Percentiles rank a stretch among this genome's conserved stretches.
Evolutionary conservation across 768 basidiomycete genomes (phyloP).

Genomic region (Leccinum longicurvipes): DNA sequence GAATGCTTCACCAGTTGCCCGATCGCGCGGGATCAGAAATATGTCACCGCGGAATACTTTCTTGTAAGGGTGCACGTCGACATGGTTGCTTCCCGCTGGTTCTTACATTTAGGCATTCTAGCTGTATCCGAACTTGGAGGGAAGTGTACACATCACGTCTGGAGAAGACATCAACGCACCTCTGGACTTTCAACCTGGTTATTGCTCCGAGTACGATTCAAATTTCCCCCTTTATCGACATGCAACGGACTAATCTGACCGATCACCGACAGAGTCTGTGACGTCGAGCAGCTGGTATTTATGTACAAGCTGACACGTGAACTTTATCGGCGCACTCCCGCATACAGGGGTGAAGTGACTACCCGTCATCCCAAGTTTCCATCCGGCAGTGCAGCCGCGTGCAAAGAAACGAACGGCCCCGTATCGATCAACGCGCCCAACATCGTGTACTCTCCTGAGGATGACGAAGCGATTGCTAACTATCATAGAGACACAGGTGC

Average conservation of each 20-base stretch:
- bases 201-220: conserved; percentile 38
- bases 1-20: neutral
- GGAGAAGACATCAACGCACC: conserved; percentile 39
- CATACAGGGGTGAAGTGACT: conserved; percentile 20
- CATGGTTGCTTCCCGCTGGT: neutral
- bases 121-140: conserved; percentile 45
- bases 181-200: conserved; percentile 45
- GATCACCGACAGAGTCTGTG: conserved; percentile 25
- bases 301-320: conserved; percentile 56
- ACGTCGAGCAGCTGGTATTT: conserved; percentile 46
- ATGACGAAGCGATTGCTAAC: neutral
- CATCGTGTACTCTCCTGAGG: neutral
- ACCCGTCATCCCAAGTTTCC: conserved; percentile 30
- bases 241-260: no score
- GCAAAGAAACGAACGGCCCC: conserved; percentile 18
- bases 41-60: neutral
- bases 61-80: conserved; percentile 22
- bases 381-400: conserved; percentile 25
- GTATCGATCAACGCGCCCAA: neutral
- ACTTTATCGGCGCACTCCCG: conserved; percentile 49
- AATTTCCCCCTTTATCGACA: neutral
- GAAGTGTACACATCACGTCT: conserved; percentile 47
- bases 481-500: neutral
- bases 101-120: conserved; percentile 6
- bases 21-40: neutral